These are phyloP conservation scores for Globisporangium solare DNA, from an alignment of 352 stramenopile genomes.

Conservation along the genomic window DNA sequence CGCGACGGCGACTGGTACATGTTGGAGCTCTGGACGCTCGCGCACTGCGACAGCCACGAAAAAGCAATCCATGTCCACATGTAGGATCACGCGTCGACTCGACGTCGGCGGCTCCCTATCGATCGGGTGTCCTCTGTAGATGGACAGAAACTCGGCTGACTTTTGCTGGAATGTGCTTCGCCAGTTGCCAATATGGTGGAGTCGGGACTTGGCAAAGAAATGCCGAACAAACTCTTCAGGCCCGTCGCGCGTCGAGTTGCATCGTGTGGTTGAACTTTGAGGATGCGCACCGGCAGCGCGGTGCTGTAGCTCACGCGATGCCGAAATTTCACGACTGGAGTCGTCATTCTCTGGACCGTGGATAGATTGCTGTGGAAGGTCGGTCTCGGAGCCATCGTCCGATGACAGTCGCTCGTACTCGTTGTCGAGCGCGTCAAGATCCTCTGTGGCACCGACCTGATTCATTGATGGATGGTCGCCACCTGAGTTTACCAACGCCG, in stretches of 20 bases:
- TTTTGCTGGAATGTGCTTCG: conserved; percentile 68
- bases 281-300: neutral
- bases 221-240: conserved; percentile 59
- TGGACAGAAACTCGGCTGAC: conserved; percentile 48
- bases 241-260: conserved; percentile 69
- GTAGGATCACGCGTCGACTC: conserved; percentile 84
- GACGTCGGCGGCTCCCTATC: conserved; percentile 27
- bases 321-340: neutral
- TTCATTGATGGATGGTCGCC: too few species aligned
- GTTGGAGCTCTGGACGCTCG: conserved; percentile 65
- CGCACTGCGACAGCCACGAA: conserved; percentile 91
- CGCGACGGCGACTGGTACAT: conserved; percentile 88
- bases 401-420: too few species aligned
- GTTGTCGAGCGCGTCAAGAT: too few species aligned
- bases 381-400: too few species aligned
- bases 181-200: conserved; percentile 86
- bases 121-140: conserved; percentile 49
- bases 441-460: too few species aligned
- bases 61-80: conserved; percentile 98
- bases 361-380: too few species aligned
- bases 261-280: conserved; percentile 8
- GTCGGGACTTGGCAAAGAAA: conserved; percentile 81
- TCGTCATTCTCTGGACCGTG: too few species aligned
- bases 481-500: too few species aligned
- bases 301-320: neutral